Evolutionary conservation across 306 rosid species (phyloP), one percentile per base, ranked within the genome.

Genomic region (Gillenia trifoliata): DNA sequence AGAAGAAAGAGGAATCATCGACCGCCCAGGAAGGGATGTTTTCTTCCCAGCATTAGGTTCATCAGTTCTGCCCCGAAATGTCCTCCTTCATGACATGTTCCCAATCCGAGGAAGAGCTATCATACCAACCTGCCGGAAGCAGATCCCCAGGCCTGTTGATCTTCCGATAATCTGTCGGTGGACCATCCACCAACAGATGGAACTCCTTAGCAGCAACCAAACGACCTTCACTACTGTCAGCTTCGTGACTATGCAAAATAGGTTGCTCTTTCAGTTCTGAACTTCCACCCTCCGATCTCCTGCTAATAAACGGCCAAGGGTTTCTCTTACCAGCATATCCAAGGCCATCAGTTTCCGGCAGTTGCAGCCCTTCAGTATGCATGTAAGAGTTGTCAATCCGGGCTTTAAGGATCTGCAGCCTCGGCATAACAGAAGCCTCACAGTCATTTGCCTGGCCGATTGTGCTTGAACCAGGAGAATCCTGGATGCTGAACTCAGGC

Each of bases 21-120:
- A 23, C 7, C 63, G 41, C 33, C 60, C 60, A 61, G 54, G 56
- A 26, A 45, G 60, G 26, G 12, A 9, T 8, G 26, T n/a, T 54
- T 54, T 9, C 60, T 70, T 71, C 43, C 74, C 71, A n/a, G 73
- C 64, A 31, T n/a, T 29, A 49, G 72, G 67, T 83, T 85, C 76
- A 66, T 70, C 75, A 71, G 60, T 66, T 54, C 67, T 67, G 75
- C 66, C 79, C 83, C 20, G 54, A 72, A 60, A 75, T 66, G 77
- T 87, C 92, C 78, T 91, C 91, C 81, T 85, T 77, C 85, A 81
- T 69, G 20, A 92, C 89, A 62, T 89, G 96, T 64, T 92, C 99
- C 97, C 99, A 95, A 17, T 94, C 97, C 11, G 88, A 87, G 19
- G 93, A 64, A 12, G 76, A 63, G 85, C 78, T 82, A 64, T 90